phyloP scores from a whole-genome alignment of 75 land plant species.

The Selaginella moellendorffii region DNA sequence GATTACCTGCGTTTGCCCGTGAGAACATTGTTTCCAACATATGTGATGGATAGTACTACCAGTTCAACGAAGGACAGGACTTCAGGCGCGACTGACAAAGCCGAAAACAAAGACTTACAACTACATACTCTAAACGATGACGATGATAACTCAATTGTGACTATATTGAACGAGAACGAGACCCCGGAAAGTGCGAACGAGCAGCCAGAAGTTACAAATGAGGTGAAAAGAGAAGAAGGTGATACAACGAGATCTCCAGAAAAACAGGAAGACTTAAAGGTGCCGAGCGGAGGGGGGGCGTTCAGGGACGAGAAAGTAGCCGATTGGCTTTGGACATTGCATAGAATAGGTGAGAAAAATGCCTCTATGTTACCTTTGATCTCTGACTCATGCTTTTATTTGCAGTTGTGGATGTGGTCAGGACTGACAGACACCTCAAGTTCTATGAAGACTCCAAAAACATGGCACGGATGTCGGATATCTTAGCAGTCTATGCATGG shows the following conservation, averaged over 20 bases:
- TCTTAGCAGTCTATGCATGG: constrained; percentile 93
- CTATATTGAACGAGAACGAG: no score
- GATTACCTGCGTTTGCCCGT: constrained; percentile 53
- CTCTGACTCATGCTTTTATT: not conserved
- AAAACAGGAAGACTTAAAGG: no score
- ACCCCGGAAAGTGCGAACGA: not conserved
- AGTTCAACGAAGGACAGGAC: no score
- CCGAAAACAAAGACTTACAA: no score
- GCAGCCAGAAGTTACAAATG: not conserved
- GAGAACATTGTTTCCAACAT: constrained; percentile 36
- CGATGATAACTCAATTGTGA: no score
- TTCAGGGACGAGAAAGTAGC: constrained; percentile 55
- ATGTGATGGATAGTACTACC: not conserved
- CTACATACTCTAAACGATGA: no score
- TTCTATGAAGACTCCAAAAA: constrained; percentile 70
- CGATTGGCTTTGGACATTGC: constrained; percentile 91
- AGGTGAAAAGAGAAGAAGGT: no score
- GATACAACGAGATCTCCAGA: no score
- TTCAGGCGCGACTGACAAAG: no score
- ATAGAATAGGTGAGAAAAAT: constrained; percentile 49
- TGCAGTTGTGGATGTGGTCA: constrained; percentile 79
- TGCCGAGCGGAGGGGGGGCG: no score
- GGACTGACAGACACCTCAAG: constrained; percentile 85
- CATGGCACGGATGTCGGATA: constrained; percentile 88
- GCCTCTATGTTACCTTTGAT: not conserved